Percentiles rank a stretch among this genome's conserved stretches.
Conservation (phyloP, 306 rosid genomes). For the Lathyrus oleraceus region DNA sequence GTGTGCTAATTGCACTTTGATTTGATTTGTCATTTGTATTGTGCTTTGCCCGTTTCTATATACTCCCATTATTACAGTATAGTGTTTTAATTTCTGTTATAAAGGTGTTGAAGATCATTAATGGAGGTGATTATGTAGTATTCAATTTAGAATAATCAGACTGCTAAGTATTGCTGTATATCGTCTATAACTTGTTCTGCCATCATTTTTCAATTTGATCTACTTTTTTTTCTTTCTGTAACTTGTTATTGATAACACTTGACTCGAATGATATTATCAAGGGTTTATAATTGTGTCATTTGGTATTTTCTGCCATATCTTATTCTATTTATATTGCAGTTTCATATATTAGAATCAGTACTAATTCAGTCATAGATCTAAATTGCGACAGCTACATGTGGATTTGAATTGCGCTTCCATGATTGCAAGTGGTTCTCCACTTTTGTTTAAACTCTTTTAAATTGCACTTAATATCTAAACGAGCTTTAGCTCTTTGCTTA, state of each 20-base stretch:
- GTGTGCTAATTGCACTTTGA: background rate
- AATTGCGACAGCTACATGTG: background rate
- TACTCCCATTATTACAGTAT: background rate
- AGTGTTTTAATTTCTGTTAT: background rate
- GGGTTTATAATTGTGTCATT: background rate
- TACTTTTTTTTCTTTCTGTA: background rate
- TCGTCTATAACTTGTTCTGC: too few relatives aligned
- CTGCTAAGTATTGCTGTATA: background rate
- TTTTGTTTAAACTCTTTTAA: background rate
- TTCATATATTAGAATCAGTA: too few relatives aligned
- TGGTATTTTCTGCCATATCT: background rate
- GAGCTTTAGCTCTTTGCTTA: background rate
- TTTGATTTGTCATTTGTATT: background rate
- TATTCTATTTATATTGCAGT: background rate
- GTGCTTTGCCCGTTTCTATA: background rate
- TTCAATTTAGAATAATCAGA: background rate
- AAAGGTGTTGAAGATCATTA: background rate
- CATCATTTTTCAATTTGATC: background rate
- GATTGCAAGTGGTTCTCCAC: background rate
- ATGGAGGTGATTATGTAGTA: background rate
- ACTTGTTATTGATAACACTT: background rate
- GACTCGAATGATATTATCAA: background rate
- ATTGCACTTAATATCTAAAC: background rate
- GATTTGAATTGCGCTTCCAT: background rate
- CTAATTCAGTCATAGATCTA: background rate